phyloP scores from a whole-genome alignment of 2,329 filamentous ascomycete genomes.

The Simplicillium aogashimaense region DNA sequence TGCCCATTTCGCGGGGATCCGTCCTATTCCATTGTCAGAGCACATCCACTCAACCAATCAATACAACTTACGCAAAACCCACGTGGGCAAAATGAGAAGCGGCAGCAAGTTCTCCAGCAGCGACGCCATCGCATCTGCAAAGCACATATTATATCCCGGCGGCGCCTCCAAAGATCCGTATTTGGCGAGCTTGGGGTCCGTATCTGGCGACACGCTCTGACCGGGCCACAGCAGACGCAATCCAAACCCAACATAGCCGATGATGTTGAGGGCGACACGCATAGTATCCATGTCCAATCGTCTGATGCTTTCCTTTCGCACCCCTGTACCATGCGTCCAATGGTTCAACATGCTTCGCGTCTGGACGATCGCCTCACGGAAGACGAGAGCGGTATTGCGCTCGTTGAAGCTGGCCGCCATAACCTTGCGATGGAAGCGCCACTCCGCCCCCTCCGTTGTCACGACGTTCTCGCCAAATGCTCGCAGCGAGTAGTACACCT shows the following conservation, averaged over 20 bases:
- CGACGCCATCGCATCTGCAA: slow-evolving; percentile 50
- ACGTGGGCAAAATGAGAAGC: slow-evolving; percentile 49
- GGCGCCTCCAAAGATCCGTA: slow-evolving; percentile 35
- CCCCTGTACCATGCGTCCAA: slow-evolving; percentile 35
- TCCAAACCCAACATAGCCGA: slow-evolving; percentile 63
- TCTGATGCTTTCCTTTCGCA: slow-evolving; percentile 17
- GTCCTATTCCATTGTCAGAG: slow-evolving; percentile 16
- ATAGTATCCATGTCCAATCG: slow-evolving; percentile 56
- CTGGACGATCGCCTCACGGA: slow-evolving; percentile 51
- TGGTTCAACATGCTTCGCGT: slow-evolving; percentile 48
- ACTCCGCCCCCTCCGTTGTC: slow-evolving; percentile 57
- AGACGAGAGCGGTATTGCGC: slow-evolving; percentile 60
- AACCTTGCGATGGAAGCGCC: slow-evolving; percentile 65
- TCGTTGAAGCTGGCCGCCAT: slow-evolving; percentile 67
- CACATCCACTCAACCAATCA: background rate
- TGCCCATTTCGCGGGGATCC: slow-evolving; percentile 39
- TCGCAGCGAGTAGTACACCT: slow-evolving; percentile 23
- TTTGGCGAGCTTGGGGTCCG: slow-evolving; percentile 35
- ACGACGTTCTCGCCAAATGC: slow-evolving; percentile 63
- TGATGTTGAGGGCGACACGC: slow-evolving; percentile 45
- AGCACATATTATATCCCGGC: slow-evolving; percentile 52
- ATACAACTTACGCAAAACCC: slow-evolving; percentile 43
- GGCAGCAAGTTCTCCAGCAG: slow-evolving; percentile 55
- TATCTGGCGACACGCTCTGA: slow-evolving; percentile 35
- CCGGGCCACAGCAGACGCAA: slow-evolving; percentile 52